phyloP scores from a whole-genome alignment of 2,329 filamentous ascomycete species.

The Blastomyces parvus region DNA sequence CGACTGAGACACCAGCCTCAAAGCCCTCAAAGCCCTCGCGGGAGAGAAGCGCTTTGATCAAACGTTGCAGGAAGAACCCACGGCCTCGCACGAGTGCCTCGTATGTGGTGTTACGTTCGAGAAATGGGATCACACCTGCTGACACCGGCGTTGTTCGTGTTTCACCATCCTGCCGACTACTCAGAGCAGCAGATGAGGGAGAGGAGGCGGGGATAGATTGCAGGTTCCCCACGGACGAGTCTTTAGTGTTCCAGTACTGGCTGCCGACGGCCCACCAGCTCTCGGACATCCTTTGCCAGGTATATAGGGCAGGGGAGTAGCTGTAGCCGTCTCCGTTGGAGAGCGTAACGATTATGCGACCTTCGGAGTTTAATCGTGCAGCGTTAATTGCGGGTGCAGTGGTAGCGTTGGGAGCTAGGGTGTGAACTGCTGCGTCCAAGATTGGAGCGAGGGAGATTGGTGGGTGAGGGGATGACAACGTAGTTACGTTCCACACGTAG shows the following conservation, averaged over 20 bases:
- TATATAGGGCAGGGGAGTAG: conserved; percentile 75
- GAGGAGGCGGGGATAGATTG: conserved; percentile 53
- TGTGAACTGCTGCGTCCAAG: conserved; percentile 73
- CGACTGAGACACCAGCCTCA: conserved; percentile 83
- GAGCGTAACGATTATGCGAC: conserved; percentile 77
- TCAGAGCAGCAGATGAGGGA: conserved; percentile 19
- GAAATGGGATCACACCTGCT: conserved; percentile 81
- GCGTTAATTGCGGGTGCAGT: conserved; percentile 78
- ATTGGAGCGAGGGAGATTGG: conserved; percentile 82
- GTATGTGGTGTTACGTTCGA: conserved; percentile 90
- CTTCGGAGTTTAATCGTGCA: conserved; percentile 79
- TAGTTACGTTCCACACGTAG: conserved; percentile 87
- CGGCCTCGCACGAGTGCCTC: conserved; percentile 86
- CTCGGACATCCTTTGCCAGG: conserved; percentile 93
- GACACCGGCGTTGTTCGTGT: conserved; percentile 54
- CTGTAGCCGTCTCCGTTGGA: conserved; percentile 91
- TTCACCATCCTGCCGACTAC: conserved; percentile 51
- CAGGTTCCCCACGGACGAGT: conserved; percentile 74
- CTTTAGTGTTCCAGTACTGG: conserved; percentile 98
- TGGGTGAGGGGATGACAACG: conserved; percentile 73
- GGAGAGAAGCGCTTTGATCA: conserved; percentile 80
- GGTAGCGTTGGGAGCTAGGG: conserved; percentile 68
- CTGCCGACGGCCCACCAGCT: conserved; percentile 97
- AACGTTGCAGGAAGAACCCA: conserved; percentile 79
- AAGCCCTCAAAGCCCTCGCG: conserved; percentile 88